Percentiles rank a stretch among this genome's conserved stretches.
Conservation (phyloP, 495 filamentous ascomycete genomes). For the Neurospora sp. region DNA sequence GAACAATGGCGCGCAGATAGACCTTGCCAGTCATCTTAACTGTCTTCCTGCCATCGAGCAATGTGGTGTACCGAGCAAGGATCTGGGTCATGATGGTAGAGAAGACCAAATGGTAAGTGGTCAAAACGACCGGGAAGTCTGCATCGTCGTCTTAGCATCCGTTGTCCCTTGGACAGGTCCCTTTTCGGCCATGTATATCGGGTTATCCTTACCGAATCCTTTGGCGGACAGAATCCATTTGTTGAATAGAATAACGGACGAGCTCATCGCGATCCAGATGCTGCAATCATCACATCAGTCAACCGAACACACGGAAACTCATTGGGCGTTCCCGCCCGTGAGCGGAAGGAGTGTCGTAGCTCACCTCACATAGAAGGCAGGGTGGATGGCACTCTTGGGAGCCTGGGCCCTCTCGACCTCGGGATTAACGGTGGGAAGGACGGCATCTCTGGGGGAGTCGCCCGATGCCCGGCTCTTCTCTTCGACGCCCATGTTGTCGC, state of each 20-base stretch:
- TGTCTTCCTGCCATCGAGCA: conserved; percentile 81
- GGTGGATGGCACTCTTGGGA: conserved; percentile 56
- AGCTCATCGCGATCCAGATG: conserved; percentile 84
- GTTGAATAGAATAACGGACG: conserved; percentile 95
- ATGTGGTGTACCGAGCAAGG: conserved; percentile 70
- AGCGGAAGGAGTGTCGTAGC: conserved; percentile 23
- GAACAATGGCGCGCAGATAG: conserved; percentile 83
- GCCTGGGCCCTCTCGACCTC: conserved; percentile 55
- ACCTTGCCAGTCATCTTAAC: conserved; percentile 91
- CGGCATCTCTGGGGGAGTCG: conserved; percentile 53
- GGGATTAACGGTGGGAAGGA: conserved; percentile 71
- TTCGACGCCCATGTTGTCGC: conserved; percentile 38
- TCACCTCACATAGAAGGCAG: conserved; percentile 82
- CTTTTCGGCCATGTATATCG: background rate
- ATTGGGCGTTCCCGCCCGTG: background rate
- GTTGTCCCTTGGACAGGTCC: background rate
- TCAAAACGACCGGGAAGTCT: conserved; percentile 66
- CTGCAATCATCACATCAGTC: conserved; percentile 36
- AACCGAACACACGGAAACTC: background rate
- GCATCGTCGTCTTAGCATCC: conserved; percentile 12
- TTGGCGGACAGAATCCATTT: conserved; percentile 87
- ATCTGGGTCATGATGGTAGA: conserved; percentile 86
- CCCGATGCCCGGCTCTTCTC: conserved; percentile 74
- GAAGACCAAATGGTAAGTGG: conserved; percentile 86
- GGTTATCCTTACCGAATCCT: conserved; percentile 62